Evolutionary conservation across 1,139 yeast genomes (phyloP), one percentile per base, ranked within the genome.

Genomic region (Diutina pseudorugosa): DNA sequence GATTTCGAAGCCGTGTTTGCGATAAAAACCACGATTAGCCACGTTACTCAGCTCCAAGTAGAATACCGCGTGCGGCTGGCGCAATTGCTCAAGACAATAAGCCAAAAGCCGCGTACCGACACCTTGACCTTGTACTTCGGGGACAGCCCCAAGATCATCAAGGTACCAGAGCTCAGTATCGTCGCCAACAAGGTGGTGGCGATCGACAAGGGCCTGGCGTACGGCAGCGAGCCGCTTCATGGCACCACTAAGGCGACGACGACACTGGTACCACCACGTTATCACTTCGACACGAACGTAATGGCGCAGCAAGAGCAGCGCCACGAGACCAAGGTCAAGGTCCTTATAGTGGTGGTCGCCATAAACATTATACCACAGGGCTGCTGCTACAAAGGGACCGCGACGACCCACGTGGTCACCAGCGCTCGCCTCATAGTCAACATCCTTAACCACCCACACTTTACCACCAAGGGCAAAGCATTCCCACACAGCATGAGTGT

Each of bases 51-150:
- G 49, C 19, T 45, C 49, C 40, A 45, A 45, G n/a, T 45, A 45
- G 25, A 21, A 43, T 8, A 25, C 25, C 8, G 23, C 30, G 23
- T n/a, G 16, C 5, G 19, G 14, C 40, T n/a, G 40, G 20, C 12
- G 36, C 19, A 45, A 66, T 52, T 61, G 60, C 16, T 62, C 62
- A 50, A 66, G 55, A 52, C 66, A 61, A 59, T 68, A 67, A 51
- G 69, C 64, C 53, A 71, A 60, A 52, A 71, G 62, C 52, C 64
- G 59, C 57, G 65, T 67, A 51, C 73, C 76, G 54, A 71, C 63
- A 7, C 75, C 73, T 54, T 67, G 68, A 52, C 76, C 75, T 56
- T 69, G 65, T 70, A 69, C 69, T 18, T 69, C 59, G 14, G 75
- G 75, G 51, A 70, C 61, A 47, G 71, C 67, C 36, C 75, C 74